phyloP scores from a whole-genome alignment of 2,329 filamentous ascomycete species.

The Stagonosporopsis tanaceti region DNA sequence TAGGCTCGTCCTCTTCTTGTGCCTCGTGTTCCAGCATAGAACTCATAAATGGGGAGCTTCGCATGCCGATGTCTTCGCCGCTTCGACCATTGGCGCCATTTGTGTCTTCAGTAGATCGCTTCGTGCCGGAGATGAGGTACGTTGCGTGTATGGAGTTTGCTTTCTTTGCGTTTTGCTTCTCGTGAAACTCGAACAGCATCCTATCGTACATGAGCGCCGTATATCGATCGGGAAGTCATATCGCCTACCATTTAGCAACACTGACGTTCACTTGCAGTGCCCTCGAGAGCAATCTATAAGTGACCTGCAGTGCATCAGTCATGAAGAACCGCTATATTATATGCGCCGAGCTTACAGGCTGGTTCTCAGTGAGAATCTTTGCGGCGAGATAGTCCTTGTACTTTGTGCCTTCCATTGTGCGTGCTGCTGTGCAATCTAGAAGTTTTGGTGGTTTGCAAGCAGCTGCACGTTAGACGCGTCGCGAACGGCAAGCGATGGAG shows the following conservation, averaged over 20 bases:
- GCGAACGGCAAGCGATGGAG: conserved; percentile 24
- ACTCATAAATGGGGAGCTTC: conserved; percentile 72
- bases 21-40: conserved; percentile 64
- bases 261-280: conserved; percentile 85
- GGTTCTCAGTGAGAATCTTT: conserved; percentile 77
- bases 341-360: conserved; percentile 63
- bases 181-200: conserved; percentile 88
- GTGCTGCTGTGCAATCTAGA: conserved; percentile 3
- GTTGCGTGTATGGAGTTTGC: conserved; percentile 83
- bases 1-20: conserved; percentile 47
- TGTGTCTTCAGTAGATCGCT: conserved; percentile 47
- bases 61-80: conserved; percentile 72
- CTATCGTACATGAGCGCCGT: conserved; percentile 55
- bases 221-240: neutral
- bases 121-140: conserved; percentile 83
- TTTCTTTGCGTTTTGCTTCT: conserved; percentile 76
- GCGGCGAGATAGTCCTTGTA: conserved; percentile 77
- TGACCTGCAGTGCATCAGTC: conserved; percentile 67
- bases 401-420: conserved; percentile 60
- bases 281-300: conserved; percentile 84
- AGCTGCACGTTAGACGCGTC: conserved; percentile 11
- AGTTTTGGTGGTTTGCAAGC: conserved; percentile 2
- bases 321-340: neutral
- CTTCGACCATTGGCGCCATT: conserved; percentile 55
- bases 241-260: conserved; percentile 80